Conservation (phyloP, 306 rosid genomes). For the Potentilla sterilis region DNA sequence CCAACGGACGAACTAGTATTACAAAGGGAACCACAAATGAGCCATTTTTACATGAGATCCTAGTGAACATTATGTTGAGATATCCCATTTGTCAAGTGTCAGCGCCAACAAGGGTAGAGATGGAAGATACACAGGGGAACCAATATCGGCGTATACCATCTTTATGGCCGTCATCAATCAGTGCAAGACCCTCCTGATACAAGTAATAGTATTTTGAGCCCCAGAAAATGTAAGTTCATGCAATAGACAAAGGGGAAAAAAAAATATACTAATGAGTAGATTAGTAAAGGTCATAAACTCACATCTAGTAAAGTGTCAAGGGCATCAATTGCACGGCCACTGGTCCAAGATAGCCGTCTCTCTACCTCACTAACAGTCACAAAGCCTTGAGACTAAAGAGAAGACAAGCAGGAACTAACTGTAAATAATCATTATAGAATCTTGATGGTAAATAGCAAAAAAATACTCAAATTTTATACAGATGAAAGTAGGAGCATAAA, state of each 20-base stretch:
- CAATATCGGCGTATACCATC: slow-evolving; percentile 81
- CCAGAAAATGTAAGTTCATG: not conserved
- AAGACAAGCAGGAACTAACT: slow-evolving; percentile 10
- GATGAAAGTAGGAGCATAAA: not conserved
- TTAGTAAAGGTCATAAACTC: slow-evolving; percentile 29
- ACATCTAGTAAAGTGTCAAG: slow-evolving; percentile 86
- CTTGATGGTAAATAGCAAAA: not conserved
- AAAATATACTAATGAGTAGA: not conserved
- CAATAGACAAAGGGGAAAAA: not conserved
- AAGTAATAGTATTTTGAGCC: slow-evolving; percentile 18
- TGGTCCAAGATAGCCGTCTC: slow-evolving; percentile 77
- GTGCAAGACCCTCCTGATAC: slow-evolving; percentile 91
- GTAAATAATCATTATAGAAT: slow-evolving; percentile 1
- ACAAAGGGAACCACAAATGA: not conserved
- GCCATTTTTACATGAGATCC: not conserved
- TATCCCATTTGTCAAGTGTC: slow-evolving; percentile 36
- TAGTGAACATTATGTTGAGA: not conserved
- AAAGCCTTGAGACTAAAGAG: slow-evolving; percentile 75
- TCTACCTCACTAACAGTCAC: slow-evolving; percentile 82
- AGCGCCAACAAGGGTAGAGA: slow-evolving; percentile 49
- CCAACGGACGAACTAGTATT: not conserved
- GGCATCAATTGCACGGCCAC: slow-evolving; percentile 86
- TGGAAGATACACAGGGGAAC: slow-evolving; percentile 91
- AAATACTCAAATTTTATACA: not conserved
- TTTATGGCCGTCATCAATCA: slow-evolving; percentile 97